Evolutionary conservation across 2,329 filamentous ascomycete species (phyloP).

Genomic region (Fusarium verticillioides): DNA sequence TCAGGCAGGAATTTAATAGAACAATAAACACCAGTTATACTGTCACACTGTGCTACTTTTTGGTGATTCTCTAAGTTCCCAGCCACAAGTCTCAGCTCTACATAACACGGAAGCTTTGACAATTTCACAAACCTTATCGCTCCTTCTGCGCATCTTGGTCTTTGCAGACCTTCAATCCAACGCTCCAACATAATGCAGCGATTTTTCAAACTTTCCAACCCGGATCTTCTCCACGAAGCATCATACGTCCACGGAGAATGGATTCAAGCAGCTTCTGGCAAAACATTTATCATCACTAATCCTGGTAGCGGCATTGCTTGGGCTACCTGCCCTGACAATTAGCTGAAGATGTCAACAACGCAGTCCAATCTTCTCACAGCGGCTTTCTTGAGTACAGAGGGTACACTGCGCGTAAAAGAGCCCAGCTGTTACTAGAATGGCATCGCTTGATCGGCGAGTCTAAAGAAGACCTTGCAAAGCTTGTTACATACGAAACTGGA

Average conservation of each 20-base stretch:
- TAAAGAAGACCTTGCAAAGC: slow-evolving; percentile 52
- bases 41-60: background rate
- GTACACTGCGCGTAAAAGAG: slow-evolving; percentile 40
- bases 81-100: background rate
- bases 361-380: background rate
- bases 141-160: background rate
- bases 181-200: background rate
- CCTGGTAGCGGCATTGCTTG: background rate
- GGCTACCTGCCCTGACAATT: background rate
- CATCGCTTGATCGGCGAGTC: slow-evolving; percentile 48
- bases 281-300: background rate
- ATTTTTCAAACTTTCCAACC: no score
- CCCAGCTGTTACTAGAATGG: slow-evolving; percentile 50
- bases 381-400: background rate
- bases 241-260: background rate
- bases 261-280: background rate
- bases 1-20: background rate
- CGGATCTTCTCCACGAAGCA: background rate
- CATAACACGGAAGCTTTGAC: background rate
- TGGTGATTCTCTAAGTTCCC: background rate
- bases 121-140: background rate
- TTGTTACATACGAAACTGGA: slow-evolving; percentile 58
- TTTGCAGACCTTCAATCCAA: background rate
- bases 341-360: background rate
- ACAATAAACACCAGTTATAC: background rate